Percentiles rank a stretch among this genome's conserved stretches.
Conservation (phyloP, 805 yeast species). For the Candida andamanensis region DNA sequence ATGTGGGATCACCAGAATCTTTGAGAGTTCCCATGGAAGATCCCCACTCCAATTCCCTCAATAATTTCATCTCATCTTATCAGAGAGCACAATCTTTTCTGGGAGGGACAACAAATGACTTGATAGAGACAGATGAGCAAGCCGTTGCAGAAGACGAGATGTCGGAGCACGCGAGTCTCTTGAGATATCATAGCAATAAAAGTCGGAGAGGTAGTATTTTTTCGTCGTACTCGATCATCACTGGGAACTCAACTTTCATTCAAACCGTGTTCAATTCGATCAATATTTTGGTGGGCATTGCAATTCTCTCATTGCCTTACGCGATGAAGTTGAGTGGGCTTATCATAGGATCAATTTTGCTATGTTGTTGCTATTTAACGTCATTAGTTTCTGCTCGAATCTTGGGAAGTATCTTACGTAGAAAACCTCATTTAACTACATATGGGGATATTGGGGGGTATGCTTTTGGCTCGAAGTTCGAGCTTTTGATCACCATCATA, state of each 20-base stretch:
- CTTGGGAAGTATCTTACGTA: constrained; percentile 44
- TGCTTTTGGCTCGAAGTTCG: constrained; percentile 44
- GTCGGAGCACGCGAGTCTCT: constrained; percentile 12
- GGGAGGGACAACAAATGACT: constrained; percentile 7
- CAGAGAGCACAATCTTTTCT: constrained; percentile 31
- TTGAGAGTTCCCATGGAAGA: too few relatives aligned
- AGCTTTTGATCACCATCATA: constrained; percentile 40
- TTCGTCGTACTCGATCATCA: constrained; percentile 9
- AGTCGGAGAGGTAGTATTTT: constrained; percentile 11
- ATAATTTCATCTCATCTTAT: constrained; percentile 37
- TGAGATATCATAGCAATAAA: constrained; percentile 1
- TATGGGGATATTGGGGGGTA: constrained; percentile 56
- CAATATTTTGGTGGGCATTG: constrained; percentile 72
- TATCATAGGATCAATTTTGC: constrained; percentile 43
- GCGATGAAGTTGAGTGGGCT: constrained; percentile 69
- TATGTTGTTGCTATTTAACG: constrained; percentile 42
- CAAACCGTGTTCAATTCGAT: constrained; percentile 67
- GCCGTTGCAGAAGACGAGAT: constrained; percentile 13
- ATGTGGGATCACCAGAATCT: too few relatives aligned
- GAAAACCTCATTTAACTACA: constrained; percentile 37
- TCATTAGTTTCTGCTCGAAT: constrained; percentile 53
- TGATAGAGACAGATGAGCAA: constrained; percentile 6
- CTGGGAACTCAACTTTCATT: constrained; percentile 50
- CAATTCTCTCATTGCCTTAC: constrained; percentile 66
- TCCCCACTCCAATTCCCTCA: constrained; percentile 23